A percentile compares a stretch with the other conserved stretches of the same genome.
These are phyloP conservation scores for Tricholoma sp. DNA, from an alignment of 768 basidiomycete species.

Conservation along the genomic window DNA sequence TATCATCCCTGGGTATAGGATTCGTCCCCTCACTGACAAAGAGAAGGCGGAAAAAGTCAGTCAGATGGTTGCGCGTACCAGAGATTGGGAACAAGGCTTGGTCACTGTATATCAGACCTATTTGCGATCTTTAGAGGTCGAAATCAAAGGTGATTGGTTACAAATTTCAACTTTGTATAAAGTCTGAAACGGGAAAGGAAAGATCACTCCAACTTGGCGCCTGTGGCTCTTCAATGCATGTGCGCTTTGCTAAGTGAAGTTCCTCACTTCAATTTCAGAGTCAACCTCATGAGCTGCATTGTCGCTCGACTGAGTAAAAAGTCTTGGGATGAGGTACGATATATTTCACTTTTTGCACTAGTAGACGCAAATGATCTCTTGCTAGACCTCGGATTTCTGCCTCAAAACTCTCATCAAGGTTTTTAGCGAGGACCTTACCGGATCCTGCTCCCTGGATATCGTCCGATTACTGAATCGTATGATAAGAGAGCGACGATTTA, in stretches of 20 bases:
- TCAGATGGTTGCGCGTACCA: constrained; percentile 82
- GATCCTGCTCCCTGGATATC: constrained; percentile 76
- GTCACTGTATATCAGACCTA: constrained; percentile 86
- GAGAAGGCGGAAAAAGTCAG: constrained; percentile 93
- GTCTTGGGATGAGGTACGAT: constrained; percentile 82
- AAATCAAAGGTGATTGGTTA: constrained; percentile 67
- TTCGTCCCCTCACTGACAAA: constrained; percentile 83
- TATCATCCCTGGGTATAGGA: constrained; percentile 92
- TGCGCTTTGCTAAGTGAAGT: constrained; percentile 78
- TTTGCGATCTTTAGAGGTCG: constrained; percentile 77
- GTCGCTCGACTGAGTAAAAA: constrained; percentile 78
- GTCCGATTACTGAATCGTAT: constrained; percentile 91
- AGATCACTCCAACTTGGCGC: constrained; percentile 65
- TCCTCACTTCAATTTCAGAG: constrained; percentile 95
- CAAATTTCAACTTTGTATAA: background rate
- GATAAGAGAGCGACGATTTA: constrained; percentile 90
- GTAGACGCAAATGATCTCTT: constrained; percentile 8
- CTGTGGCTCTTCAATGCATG: constrained; percentile 76
- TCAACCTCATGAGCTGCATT: constrained; percentile 86
- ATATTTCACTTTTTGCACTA: constrained; percentile 7
- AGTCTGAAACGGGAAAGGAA: constrained; percentile 12
- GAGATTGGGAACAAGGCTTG: constrained; percentile 96
- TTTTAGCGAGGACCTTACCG: constrained; percentile 78
- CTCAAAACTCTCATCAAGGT: constrained; percentile 75
- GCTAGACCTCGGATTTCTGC: constrained; percentile 81